These are phyloP conservation scores for Setomelanomma holmii DNA, from an alignment of 2,329 filamentous ascomycete genomes.

Conservation along the genomic window DNA sequence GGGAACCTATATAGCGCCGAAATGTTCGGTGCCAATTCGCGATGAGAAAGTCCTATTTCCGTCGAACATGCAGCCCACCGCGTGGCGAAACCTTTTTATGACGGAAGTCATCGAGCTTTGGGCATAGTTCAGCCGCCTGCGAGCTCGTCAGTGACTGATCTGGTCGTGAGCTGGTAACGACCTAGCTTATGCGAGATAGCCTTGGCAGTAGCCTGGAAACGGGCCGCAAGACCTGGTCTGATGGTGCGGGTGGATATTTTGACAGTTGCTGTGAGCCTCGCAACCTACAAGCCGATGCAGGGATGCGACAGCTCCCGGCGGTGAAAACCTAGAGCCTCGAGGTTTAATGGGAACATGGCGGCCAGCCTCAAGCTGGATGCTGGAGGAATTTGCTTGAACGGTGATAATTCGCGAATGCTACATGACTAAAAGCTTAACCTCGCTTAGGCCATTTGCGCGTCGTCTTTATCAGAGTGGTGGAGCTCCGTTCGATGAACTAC, in stretches of 20 bases:
- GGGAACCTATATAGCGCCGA: slow-evolving; percentile 1
- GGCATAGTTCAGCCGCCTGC: no score
- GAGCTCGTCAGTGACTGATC: no score
- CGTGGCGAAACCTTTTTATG: no score
- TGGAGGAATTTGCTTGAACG: background rate
- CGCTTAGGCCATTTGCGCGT: background rate
- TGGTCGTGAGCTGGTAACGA: no score
- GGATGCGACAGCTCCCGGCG: slow-evolving; percentile 10
- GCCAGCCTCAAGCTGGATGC: background rate
- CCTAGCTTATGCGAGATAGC: no score
- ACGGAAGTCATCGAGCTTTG: no score
- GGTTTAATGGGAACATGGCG: background rate
- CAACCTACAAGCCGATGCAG: slow-evolving; percentile 16
- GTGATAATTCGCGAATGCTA: background rate
- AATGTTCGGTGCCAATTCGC: no score
- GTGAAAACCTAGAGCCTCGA: no score
- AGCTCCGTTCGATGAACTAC: background rate
- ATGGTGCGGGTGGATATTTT: background rate
- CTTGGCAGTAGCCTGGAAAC: no score
- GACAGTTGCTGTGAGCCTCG: slow-evolving; percentile 2
- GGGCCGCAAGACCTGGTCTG: no score
- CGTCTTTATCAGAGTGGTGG: background rate
- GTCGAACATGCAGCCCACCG: no score
- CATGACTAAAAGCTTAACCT: background rate
- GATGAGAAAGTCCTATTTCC: no score